A percentile compares a stretch with the other conserved stretches of the same genome.
These are phyloP conservation scores for Hortaea werneckii DNA, from an alignment of 2,329 filamentous ascomycete genomes.

Conservation along the genomic window DNA sequence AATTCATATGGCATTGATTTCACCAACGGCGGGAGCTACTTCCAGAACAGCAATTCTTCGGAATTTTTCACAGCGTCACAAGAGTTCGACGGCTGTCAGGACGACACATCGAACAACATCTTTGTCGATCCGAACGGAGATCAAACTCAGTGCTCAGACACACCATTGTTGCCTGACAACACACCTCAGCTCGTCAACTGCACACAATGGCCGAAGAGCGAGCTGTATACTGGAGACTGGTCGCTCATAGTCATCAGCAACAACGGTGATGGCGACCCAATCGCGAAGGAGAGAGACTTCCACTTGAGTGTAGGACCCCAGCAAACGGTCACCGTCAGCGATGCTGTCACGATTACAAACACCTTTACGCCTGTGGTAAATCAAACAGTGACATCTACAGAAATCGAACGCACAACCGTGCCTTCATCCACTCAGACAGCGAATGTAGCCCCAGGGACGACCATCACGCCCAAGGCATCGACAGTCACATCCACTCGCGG, in stretches of 20 bases:
- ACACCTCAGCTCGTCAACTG: conserved; percentile 31
- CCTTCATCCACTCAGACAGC: conserved; percentile 1
- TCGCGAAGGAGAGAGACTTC: conserved; percentile 37
- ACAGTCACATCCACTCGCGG: conserved; percentile 13
- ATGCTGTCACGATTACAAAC: conserved; percentile 13
- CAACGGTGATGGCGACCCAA: conserved; percentile 33
- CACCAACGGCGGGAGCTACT: conserved; percentile 33
- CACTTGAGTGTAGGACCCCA: conserved; percentile 28
- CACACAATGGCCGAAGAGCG: conserved; percentile 26
- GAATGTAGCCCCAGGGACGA: conserved; percentile 5
- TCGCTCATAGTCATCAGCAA: conserved; percentile 35
- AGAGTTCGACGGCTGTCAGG: conserved; percentile 35
- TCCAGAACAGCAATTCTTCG: conserved; percentile 34
- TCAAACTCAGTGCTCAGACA: conserved; percentile 32
- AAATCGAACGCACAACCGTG: conserved; percentile 14
- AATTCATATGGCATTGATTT: conserved; percentile 30
- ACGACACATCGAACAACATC: conserved; percentile 31
- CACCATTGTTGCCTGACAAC: conserved; percentile 31
- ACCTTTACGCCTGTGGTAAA: conserved; percentile 18
- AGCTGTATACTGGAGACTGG: conserved; percentile 35
- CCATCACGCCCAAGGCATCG: conserved; percentile 10
- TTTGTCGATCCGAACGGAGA: conserved; percentile 32
- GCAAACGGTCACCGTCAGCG: conserved; percentile 19
- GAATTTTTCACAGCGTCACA: conserved; percentile 35
- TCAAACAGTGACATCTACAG: conserved; percentile 16